phyloP scores from a whole-genome alignment of 352 stramenopile species.

The Phytophthora sojae region DNA sequence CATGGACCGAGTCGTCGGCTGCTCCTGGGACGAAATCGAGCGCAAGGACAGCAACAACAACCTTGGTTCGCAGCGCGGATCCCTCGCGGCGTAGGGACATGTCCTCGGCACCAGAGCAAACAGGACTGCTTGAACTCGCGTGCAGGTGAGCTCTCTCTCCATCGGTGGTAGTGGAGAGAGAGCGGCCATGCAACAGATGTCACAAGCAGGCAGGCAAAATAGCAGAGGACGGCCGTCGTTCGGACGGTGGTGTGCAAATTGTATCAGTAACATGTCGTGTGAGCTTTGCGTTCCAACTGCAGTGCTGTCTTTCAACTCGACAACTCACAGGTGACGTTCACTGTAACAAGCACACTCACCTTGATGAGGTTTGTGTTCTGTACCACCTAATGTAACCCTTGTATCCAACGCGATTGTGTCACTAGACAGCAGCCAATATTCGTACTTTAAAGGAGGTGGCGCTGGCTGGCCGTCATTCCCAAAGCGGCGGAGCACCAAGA shows the following conservation, averaged over 20 bases:
- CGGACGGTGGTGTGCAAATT: conserved; percentile 25
- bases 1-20: conserved; percentile 66
- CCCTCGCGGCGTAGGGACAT: conserved; percentile 38
- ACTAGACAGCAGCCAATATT: neutral
- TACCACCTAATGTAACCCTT: neutral
- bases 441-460: conserved; percentile 11
- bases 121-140: conserved; percentile 20
- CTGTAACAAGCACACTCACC: neutral
- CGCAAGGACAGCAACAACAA: conserved; percentile 38
- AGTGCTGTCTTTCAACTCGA: neutral
- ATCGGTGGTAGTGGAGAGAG: conserved; percentile 33
- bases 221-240: conserved; percentile 22
- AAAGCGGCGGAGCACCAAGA: conserved; percentile 28
- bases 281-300: conserved; percentile 6
- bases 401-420: neutral
- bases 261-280: conserved; percentile 37
- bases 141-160: conserved; percentile 14
- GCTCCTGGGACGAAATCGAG: conserved; percentile 73
- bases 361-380: neutral
- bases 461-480: conserved; percentile 29
- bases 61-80: conserved; percentile 41
- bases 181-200: neutral
- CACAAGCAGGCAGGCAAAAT: conserved; percentile 9
- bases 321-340: neutral
- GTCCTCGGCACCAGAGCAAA: conserved; percentile 8